phyloP scores from a whole-genome alignment of 1,139 yeast genomes.

The Zygosaccharomyces pseudobailii region DNA sequence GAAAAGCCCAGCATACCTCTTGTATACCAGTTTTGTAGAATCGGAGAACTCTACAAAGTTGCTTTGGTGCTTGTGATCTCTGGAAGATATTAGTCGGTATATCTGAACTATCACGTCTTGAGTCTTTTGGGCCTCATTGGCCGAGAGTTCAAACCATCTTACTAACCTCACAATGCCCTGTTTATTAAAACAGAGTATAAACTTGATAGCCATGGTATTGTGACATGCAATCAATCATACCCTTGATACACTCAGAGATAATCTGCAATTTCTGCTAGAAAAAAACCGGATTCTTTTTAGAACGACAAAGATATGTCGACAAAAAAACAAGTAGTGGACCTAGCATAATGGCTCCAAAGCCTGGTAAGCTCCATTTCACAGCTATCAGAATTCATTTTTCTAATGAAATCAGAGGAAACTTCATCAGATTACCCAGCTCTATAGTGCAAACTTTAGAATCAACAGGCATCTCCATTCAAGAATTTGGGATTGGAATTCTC shows the following conservation, averaged over 20 bases:
- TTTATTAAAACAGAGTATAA: slow-evolving; percentile 74
- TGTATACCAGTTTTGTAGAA: slow-evolving; percentile 66
- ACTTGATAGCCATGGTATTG: slow-evolving; percentile 70
- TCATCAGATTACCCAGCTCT: slow-evolving; percentile 25
- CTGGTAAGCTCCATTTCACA: slow-evolving; percentile 13
- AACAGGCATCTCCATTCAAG: slow-evolving; percentile 21
- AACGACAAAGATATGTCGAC: neutral
- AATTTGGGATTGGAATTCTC: slow-evolving; percentile 21
- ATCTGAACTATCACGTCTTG: slow-evolving; percentile 41
- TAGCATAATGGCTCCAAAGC: slow-evolving; percentile 8
- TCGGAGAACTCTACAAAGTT: slow-evolving; percentile 74
- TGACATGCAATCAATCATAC: neutral
- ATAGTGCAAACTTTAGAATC: slow-evolving; percentile 22
- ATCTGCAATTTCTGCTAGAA: neutral
- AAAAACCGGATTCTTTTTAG: neutral
- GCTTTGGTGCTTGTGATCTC: slow-evolving; percentile 80
- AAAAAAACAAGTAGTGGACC: neutral
- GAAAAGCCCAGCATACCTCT: slow-evolving; percentile 88
- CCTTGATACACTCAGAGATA: neutral
- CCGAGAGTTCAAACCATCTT: slow-evolving; percentile 59
- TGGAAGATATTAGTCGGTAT: slow-evolving; percentile 73
- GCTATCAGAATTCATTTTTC: slow-evolving; percentile 12
- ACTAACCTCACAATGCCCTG: slow-evolving; percentile 90
- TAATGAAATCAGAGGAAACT: slow-evolving; percentile 27
- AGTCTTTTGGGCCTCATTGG: slow-evolving; percentile 26